phyloP scores from a whole-genome alignment of 768 basidiomycete species.

The Tylopilus sp. region DNA sequence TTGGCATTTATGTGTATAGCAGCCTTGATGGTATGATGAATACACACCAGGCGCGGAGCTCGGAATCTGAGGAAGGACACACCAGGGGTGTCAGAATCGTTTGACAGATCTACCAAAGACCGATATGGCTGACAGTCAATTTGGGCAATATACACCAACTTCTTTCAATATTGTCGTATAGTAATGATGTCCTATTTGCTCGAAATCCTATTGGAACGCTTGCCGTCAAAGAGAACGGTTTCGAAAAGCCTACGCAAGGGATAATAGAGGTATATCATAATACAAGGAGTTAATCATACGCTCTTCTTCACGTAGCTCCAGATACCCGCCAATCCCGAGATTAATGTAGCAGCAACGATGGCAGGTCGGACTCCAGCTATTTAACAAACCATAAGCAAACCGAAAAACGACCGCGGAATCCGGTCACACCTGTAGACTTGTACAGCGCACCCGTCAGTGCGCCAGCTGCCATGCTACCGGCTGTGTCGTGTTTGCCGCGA shows the following conservation, averaged over 20 bases:
- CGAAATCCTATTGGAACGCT: slow-evolving; percentile 29
- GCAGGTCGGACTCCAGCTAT: slow-evolving; percentile 91
- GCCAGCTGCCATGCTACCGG: slow-evolving; percentile 90
- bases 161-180: slow-evolving; percentile 26
- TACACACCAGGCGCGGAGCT: slow-evolving; percentile 36
- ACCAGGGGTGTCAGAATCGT: slow-evolving; percentile 34
- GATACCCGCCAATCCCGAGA: slow-evolving; percentile 84
- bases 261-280: slow-evolving; percentile 41
- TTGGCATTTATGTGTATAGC: slow-evolving; percentile 37
- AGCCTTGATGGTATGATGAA: slow-evolving; percentile 29
- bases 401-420: slow-evolving; percentile 31
- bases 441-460: slow-evolving; percentile 86
- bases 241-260: slow-evolving; percentile 36
- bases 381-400: slow-evolving; percentile 36
- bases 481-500: slow-evolving; percentile 88
- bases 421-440: slow-evolving; percentile 85
- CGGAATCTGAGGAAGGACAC: slow-evolving; percentile 39
- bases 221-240: slow-evolving; percentile 15
- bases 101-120: slow-evolving; percentile 34
- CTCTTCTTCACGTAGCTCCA: slow-evolving; percentile 96
- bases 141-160: slow-evolving; percentile 31
- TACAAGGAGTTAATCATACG: slow-evolving; percentile 57
- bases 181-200: slow-evolving; percentile 17
- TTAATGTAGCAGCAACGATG: slow-evolving; percentile 81
- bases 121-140: slow-evolving; percentile 31